Evolutionary conservation across 805 yeast genomes (phyloP).

Genomic region (Saccharomycopsis oosterbeekiorum): DNA sequence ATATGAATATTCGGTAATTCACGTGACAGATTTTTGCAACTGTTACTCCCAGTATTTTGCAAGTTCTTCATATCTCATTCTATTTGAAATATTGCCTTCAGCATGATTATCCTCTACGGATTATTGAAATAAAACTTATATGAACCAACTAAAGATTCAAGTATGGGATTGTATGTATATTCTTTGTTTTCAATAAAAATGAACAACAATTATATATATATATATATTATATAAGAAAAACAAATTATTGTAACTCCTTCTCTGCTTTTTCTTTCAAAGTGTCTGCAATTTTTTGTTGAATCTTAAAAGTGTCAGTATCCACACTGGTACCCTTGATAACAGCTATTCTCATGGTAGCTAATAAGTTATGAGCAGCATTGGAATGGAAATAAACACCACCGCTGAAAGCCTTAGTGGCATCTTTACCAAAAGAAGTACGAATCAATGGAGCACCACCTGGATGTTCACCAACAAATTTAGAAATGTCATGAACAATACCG

Average conservation of each 20-base stretch:
- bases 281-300: constrained; percentile 35
- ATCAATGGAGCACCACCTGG: constrained; percentile 78
- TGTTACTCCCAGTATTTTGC: too few relatives aligned
- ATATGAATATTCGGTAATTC: too few relatives aligned
- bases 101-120: too few relatives aligned
- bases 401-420: constrained; percentile 74
- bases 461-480: constrained; percentile 59
- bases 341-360: constrained; percentile 77
- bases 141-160: too few relatives aligned
- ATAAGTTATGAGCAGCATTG: constrained; percentile 75
- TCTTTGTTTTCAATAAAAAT: neutral
- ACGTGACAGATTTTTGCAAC: too few relatives aligned
- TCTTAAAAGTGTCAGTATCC: constrained; percentile 40
- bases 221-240: neutral
- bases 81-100: too few relatives aligned
- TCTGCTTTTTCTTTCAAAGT: neutral
- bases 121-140: too few relatives aligned
- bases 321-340: constrained; percentile 62
- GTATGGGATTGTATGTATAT: neutral
- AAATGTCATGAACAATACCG: constrained; percentile 73
- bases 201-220: neutral
- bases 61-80: too few relatives aligned
- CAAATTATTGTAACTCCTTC: neutral
- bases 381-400: constrained; percentile 84
- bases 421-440: constrained; percentile 65